Base-by-base conservation (phyloP, 139 green algal species). In the Micromonas commoda region DNA sequence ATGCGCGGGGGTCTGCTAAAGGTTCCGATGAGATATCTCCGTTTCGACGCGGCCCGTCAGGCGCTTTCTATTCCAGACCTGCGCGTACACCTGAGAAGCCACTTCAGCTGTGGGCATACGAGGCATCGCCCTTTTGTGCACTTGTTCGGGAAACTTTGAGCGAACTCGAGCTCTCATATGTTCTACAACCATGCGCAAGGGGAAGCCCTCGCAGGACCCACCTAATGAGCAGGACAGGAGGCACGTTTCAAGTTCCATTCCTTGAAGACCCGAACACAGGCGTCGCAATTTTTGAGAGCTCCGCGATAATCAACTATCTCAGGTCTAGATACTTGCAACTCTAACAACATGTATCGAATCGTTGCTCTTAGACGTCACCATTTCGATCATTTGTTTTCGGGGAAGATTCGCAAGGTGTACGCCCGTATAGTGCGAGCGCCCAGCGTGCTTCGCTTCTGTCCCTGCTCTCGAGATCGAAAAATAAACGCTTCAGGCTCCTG, bases 51-150 rank as follows among this genome's bases (percentile, higher is more conserved):
- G 45, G 45, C 9, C 45, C 45, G 9, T 9, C 45, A 57, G 45
- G 45, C 16, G 45, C 45, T 23, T 57, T 57, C 45, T 57, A 57
- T 16, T 57, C 45, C 9, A 57, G 45, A 57, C 45, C 45, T 57
- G 9, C 45, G 9, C 45, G 16, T 16, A 9, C 31, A 39, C 63
- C 63, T 34, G 31, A 2, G 1, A 53, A 57, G 31, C 66, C 66
- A 9, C 5, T 73, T 16, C 21, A 51, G 31, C 33, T 73, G 24
- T 73, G 66, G 66, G 66, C 66, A 53, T 73, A 73, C 4, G 66
- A 73, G 53, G 66, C 66, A n/a, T 57, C 32, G 31, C 66, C 66
- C 19, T 73, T 73, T 73, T 73, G 66, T 54, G 23, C 66, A 51
- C 16, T 73, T 53, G 66, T 73, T 13, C 31, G 66, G 19, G 66